These are phyloP conservation scores for Gloeophyllum trabeum DNA, from an alignment of 768 basidiomycete genomes.

Conservation along the genomic window DNA sequence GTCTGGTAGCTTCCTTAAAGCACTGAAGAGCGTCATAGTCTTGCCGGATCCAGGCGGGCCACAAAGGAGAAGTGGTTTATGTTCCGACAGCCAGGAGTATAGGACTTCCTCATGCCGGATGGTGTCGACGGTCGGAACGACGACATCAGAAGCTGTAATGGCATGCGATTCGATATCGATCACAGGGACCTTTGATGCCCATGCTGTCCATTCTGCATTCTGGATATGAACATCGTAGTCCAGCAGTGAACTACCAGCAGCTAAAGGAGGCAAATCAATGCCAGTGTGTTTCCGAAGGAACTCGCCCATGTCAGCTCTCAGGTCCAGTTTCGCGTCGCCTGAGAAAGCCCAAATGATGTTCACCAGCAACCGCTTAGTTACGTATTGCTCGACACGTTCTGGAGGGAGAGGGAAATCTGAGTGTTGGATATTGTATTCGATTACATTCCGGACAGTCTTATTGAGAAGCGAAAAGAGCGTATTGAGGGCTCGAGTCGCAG, in stretches of 20 bases:
- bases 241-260: slow-evolving; percentile 73
- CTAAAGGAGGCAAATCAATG: slow-evolving; percentile 76
- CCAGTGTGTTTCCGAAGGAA: slow-evolving; percentile 78
- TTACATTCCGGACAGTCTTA: slow-evolving; percentile 86
- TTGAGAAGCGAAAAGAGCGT: slow-evolving; percentile 96
- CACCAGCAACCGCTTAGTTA: slow-evolving; percentile 80
- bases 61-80: slow-evolving; percentile 96
- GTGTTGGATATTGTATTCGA: slow-evolving; percentile 93
- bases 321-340: slow-evolving; percentile 87
- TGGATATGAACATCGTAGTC: slow-evolving; percentile 90
- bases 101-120: slow-evolving; percentile 97
- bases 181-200: slow-evolving; percentile 86
- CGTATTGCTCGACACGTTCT: slow-evolving; percentile 86
- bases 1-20: slow-evolving; percentile 91
- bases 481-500: slow-evolving; percentile 79
- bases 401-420: slow-evolving; percentile 83
- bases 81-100: slow-evolving; percentile 97
- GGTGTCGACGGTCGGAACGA: slow-evolving; percentile 97
- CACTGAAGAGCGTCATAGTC: slow-evolving; percentile 99
- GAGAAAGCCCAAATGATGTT: slow-evolving; percentile 97
- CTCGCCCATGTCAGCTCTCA: slow-evolving; percentile 83
- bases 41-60: slow-evolving; percentile 99
- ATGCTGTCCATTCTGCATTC: slow-evolving; percentile 80
- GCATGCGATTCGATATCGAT: slow-evolving; percentile 97
- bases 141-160: slow-evolving; percentile 91